A percentile compares a stretch with the other conserved stretches of the same genome.
phyloP scores from a whole-genome alignment of 768 basidiomycete species.

The Neoboletus brunneissimus region DNA sequence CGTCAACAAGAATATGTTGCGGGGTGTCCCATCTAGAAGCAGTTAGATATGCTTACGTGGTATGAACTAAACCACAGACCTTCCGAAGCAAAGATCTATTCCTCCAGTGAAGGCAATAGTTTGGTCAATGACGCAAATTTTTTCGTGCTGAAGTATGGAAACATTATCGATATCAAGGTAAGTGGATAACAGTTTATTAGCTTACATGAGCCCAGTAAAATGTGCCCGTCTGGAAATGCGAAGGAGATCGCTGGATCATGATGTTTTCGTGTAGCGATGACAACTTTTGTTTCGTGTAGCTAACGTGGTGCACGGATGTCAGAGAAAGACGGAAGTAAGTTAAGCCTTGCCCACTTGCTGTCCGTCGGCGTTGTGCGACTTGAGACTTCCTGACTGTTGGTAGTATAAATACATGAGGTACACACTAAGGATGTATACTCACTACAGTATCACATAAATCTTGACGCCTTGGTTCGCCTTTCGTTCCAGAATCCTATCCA shows the following conservation, averaged over 20 bases:
- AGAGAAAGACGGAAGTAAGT: slow-evolving; percentile 3
- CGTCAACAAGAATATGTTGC: slow-evolving; percentile 88
- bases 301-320: slow-evolving; percentile 24
- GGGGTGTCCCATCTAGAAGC: slow-evolving; percentile 86
- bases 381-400: slow-evolving; percentile 85
- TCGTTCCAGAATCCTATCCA: slow-evolving; percentile 81
- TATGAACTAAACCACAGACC: slow-evolving; percentile 37
- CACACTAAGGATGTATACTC: slow-evolving; percentile 27
- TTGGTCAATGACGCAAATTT: slow-evolving; percentile 95
- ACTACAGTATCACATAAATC: slow-evolving; percentile 95
- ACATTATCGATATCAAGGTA: not conserved
- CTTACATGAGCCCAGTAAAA: slow-evolving; percentile 98
- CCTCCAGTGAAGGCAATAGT: slow-evolving; percentile 99
- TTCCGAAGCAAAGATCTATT: slow-evolving; percentile 89
- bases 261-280: slow-evolving; percentile 85
- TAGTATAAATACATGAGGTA: not conserved
- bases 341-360: slow-evolving; percentile 61
- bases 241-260: slow-evolving; percentile 94
- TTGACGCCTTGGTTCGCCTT: slow-evolving; percentile 97
- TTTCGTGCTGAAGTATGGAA: slow-evolving; percentile 72
- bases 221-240: slow-evolving; percentile 95
- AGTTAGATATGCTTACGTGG: not conserved
- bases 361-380: slow-evolving; percentile 92
- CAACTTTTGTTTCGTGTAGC: slow-evolving; percentile 85
- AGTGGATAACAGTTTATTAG: not conserved